These are phyloP conservation scores for Thuja plicata DNA, from an alignment of 83 land plant genomes.

Conservation along the genomic window DNA sequence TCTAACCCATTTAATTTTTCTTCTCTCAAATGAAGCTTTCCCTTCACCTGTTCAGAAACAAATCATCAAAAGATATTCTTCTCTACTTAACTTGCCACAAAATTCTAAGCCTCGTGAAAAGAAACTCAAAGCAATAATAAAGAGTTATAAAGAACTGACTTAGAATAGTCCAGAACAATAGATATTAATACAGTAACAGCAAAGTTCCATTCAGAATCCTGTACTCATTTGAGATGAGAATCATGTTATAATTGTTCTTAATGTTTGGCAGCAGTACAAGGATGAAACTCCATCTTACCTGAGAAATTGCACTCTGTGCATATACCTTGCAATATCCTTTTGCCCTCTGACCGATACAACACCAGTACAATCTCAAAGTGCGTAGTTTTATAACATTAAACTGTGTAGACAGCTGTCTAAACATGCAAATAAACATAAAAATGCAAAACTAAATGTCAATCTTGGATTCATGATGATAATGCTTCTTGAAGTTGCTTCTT, in stretches of 20 bases:
- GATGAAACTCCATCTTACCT: neutral
- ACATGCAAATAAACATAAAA: neutral
- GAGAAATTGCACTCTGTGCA: neutral
- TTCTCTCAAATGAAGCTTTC: slow-evolving; percentile 36
- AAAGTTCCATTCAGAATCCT: neutral
- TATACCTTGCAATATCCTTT: neutral
- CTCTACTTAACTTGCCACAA: neutral
- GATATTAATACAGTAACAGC: neutral
- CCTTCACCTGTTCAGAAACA: slow-evolving; percentile 47
- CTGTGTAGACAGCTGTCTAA: neutral
- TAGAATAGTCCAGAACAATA: neutral
- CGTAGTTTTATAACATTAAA: neutral
- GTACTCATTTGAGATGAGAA: neutral
- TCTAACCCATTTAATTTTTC: slow-evolving; percentile 45
- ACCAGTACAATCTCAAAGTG: neutral
- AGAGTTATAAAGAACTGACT: neutral
- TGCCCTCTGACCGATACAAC: neutral
- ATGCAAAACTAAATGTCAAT: neutral
- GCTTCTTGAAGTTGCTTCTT: neutral
- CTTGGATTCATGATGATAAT: neutral
- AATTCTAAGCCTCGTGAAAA: neutral
- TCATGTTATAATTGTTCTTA: neutral
- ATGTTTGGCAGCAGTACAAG: neutral
- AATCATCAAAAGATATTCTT: neutral
- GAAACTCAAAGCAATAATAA: neutral